A percentile compares a stretch with the other conserved stretches of the same genome.
These are phyloP conservation scores for Hanseniaspora meyeri DNA, from an alignment of 805 yeast species.

Conservation along the genomic window DNA sequence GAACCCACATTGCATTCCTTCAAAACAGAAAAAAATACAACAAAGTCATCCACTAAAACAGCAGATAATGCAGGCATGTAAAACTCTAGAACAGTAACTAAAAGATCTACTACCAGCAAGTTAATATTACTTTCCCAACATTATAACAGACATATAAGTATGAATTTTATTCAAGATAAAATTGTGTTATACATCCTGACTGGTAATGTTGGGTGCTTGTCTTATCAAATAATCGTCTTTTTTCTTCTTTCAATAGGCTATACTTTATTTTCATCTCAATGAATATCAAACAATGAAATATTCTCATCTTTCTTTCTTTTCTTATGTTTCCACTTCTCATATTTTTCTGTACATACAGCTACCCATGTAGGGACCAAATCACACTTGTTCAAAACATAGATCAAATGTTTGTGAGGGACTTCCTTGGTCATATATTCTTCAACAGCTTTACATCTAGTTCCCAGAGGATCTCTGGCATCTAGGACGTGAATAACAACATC, in stretches of 20 bases:
- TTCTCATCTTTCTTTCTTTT: too few relatives aligned
- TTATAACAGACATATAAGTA: slow-evolving; percentile 79
- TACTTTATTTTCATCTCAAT: not conserved
- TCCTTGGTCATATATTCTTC: slow-evolving; percentile 87
- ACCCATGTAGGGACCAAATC: slow-evolving; percentile 99
- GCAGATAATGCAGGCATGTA: slow-evolving; percentile 23
- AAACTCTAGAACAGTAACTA: slow-evolving; percentile 34
- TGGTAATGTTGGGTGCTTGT: slow-evolving; percentile 58
- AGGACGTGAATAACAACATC: slow-evolving; percentile 93
- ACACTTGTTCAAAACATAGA: slow-evolving; percentile 90
- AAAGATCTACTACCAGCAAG: slow-evolving; percentile 34
- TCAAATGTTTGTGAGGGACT: slow-evolving; percentile 91
- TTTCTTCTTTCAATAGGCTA: not conserved
- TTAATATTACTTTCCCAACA: slow-evolving; percentile 77
- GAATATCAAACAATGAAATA: not conserved
- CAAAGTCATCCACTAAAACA: slow-evolving; percentile 26
- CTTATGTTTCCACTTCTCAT: not conserved
- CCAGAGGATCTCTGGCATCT: slow-evolving; percentile 95
- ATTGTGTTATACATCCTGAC: slow-evolving; percentile 52
- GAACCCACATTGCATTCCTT: slow-evolving; percentile 2
- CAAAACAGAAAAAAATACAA: not conserved
- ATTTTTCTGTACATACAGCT: slow-evolving; percentile 63
- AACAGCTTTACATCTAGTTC: slow-evolving; percentile 86
- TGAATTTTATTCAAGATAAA: slow-evolving; percentile 3
- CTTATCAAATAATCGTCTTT: not conserved